phyloP scores from a whole-genome alignment of 805 yeast species.

The Spathaspora hagerdaliae region DNA sequence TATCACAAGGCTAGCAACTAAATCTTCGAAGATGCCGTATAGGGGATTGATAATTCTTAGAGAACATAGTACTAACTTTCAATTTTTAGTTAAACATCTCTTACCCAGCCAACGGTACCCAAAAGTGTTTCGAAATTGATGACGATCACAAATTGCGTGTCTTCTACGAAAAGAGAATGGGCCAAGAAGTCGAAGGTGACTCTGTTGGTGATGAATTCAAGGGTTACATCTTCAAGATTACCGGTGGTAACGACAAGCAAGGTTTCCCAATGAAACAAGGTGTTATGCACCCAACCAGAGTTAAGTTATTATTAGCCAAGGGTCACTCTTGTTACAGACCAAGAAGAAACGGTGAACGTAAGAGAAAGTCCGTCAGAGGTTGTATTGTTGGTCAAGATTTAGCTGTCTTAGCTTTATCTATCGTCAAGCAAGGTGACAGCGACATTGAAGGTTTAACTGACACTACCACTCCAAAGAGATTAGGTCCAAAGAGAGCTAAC shows the following conservation, averaged over 20 bases:
- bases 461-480: conserved; percentile 93
- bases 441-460: conserved; percentile 97
- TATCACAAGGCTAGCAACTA: too few species aligned
- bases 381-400: conserved; percentile 97
- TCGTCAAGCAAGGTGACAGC: conserved; percentile 95
- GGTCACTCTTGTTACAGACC: conserved; percentile 99
- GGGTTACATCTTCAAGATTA: conserved; percentile 97
- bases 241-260: conserved; percentile 99
- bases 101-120: conserved; percentile 99
- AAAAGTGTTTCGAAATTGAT: conserved; percentile 95
- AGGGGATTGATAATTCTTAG: too few species aligned
- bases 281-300: conserved; percentile 99
- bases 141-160: conserved; percentile 98
- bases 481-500: conserved; percentile 99
- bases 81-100: conserved; percentile 89
- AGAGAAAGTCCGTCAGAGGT: conserved; percentile 99
- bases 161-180: conserved; percentile 99
- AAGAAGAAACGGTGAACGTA: conserved; percentile 99
- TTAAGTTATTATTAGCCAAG: conserved; percentile 87
- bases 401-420: conserved; percentile 88
- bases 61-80: conserved; percentile 8
- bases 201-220: conserved; percentile 97
- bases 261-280: conserved; percentile 99
- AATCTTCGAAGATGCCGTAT: too few species aligned
- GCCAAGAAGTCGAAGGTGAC: conserved; percentile 99